Conservation (phyloP, 306 rosid species). For the Benincasa hispida region DNA sequence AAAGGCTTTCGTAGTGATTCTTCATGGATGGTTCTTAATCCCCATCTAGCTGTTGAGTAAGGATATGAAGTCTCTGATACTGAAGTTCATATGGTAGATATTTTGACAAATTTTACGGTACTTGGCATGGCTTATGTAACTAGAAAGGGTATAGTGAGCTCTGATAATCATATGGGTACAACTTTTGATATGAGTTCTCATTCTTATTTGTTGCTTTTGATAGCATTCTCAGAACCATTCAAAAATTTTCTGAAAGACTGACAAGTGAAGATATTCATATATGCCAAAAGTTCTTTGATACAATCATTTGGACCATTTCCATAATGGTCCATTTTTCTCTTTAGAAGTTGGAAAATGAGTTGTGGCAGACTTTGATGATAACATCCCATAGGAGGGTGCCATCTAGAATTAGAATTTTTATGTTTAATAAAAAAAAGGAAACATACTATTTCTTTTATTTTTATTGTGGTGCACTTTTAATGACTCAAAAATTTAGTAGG, state of each 20-base stretch:
- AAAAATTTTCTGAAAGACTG: not conserved
- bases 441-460: no score
- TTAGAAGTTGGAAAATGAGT: no score
- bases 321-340: no score
- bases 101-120: not conserved
- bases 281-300: not conserved
- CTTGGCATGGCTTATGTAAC: not conserved
- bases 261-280: not conserved
- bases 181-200: not conserved
- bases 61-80: not conserved
- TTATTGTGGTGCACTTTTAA: no score
- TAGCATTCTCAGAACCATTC: not conserved
- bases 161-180: not conserved
- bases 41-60: not conserved
- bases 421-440: no score
- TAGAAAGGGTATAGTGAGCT: not conserved
- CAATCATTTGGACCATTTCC: not conserved
- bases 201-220: not conserved
- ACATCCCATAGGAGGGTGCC: no score
- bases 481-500: no score
- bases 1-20: not conserved
- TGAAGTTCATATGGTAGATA: not conserved
- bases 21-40: not conserved
- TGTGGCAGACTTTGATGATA: no score
- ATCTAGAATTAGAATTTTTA: no score